Evolutionary conservation across 495 filamentous ascomycete genomes (phyloP).

Genomic region (Talaromyces adpressus): DNA sequence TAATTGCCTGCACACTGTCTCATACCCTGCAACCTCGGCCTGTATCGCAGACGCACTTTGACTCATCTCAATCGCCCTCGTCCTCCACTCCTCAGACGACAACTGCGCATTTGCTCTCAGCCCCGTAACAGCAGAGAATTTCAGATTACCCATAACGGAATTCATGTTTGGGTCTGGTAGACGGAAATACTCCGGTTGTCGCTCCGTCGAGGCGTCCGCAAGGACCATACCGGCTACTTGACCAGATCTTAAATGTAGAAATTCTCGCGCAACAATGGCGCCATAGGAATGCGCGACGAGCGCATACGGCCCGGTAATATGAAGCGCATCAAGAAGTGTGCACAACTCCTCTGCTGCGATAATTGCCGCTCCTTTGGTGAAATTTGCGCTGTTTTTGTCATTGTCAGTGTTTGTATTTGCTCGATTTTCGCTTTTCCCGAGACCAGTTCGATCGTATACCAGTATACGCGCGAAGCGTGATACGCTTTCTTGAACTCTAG

Average conservation of each 20-base stretch:
- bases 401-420: not conserved
- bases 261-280: slow-evolving; percentile 42
- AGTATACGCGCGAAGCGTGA: slow-evolving; percentile 22
- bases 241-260: slow-evolving; percentile 26
- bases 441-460: slow-evolving; percentile 36
- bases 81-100: slow-evolving; percentile 28
- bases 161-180: slow-evolving; percentile 24
- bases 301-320: slow-evolving; percentile 26
- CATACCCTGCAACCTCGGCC: slow-evolving; percentile 14
- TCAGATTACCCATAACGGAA: slow-evolving; percentile 25
- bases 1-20: slow-evolving; percentile 20
- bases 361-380: slow-evolving; percentile 12
- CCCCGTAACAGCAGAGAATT: slow-evolving; percentile 25
- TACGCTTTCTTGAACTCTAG: slow-evolving; percentile 27
- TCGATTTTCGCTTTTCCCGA: slow-evolving; percentile 27
- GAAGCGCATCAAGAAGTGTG: slow-evolving; percentile 17
- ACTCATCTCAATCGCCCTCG: slow-evolving; percentile 26
- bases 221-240: slow-evolving; percentile 35
- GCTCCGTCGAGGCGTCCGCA: slow-evolving; percentile 30
- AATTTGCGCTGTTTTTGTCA: not conserved
- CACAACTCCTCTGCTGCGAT: slow-evolving; percentile 27
- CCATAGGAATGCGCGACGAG: slow-evolving; percentile 48
- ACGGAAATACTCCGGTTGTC: slow-evolving; percentile 22
- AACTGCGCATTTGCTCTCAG: slow-evolving; percentile 19
- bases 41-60: slow-evolving; percentile 15